Evolutionary conservation across 371 early-diverging fungal species (phyloP).

Genomic region (Apophysomyces ossiformis): DNA sequence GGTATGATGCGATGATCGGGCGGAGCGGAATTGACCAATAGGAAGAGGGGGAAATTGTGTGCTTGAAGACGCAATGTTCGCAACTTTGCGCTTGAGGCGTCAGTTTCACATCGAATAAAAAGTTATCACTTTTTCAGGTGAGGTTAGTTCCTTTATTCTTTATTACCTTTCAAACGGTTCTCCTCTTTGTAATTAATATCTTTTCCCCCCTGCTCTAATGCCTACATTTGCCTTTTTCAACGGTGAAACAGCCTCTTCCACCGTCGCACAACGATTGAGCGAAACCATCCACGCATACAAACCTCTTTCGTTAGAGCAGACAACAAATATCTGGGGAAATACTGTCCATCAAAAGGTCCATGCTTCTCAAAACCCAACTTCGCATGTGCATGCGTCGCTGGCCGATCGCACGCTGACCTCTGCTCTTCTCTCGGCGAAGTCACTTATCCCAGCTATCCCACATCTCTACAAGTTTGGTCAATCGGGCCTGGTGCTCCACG

Average conservation of each 20-base stretch:
- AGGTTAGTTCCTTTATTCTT: slow-evolving; percentile 1
- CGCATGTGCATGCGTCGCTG: slow-evolving; percentile 23
- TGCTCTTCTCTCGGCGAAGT: slow-evolving; percentile 57
- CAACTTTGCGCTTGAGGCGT: slow-evolving; percentile 8
- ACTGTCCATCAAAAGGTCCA: slow-evolving; percentile 23
- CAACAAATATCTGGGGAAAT: slow-evolving; percentile 25
- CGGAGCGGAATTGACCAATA: slow-evolving; percentile 15
- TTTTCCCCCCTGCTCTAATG: slow-evolving; percentile 1
- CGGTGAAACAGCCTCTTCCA: slow-evolving; percentile 10
- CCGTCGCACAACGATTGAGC: slow-evolving; percentile 4
- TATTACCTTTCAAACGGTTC: not conserved
- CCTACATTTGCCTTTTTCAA: slow-evolving; percentile 13
- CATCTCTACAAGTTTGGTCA: slow-evolving; percentile 64
- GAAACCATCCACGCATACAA: not conserved
- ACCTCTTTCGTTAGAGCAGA: not conserved
- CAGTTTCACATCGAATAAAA: slow-evolving; percentile 11
- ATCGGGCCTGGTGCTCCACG: slow-evolving; percentile 61
- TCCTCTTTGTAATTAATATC: slow-evolving; percentile 13
- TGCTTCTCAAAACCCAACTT: slow-evolving; percentile 21
- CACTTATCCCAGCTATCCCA: slow-evolving; percentile 67
- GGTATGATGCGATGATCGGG: slow-evolving; percentile 14
- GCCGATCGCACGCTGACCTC: slow-evolving; percentile 33
- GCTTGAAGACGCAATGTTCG: slow-evolving; percentile 17
- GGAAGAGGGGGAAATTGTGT: slow-evolving; percentile 19
- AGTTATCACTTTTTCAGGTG: slow-evolving; percentile 8